These are phyloP conservation scores for Trichosanthes truncata DNA, from an alignment of 306 rosid genomes.

Conservation along the genomic window DNA sequence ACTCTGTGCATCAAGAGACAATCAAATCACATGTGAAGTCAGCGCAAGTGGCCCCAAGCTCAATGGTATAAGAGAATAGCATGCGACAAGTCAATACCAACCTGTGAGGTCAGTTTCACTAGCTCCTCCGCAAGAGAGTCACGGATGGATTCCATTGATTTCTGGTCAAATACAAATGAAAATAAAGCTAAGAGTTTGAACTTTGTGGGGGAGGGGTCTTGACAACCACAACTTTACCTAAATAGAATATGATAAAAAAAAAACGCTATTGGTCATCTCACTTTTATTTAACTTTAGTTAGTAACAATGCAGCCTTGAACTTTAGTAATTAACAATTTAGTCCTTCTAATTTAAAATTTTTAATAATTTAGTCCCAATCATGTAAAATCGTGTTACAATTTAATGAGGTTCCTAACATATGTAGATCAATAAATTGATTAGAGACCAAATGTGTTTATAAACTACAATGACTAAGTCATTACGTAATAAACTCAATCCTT, in stretches of 20 bases:
- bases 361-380: background rate
- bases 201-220: background rate
- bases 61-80: background rate
- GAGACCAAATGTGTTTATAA: background rate
- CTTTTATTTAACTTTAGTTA: no score
- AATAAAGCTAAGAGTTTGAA: slow-evolving; percentile 8
- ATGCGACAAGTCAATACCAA: slow-evolving; percentile 15
- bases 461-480: background rate
- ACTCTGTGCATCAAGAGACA: slow-evolving; percentile 49
- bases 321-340: background rate
- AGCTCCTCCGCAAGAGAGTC: slow-evolving; percentile 98
- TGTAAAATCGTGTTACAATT: background rate
- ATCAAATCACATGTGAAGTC: background rate
- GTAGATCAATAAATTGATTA: background rate
- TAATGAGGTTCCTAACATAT: background rate
- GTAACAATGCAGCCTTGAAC: no score
- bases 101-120: slow-evolving; percentile 92
- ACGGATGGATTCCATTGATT: slow-evolving; percentile 89
- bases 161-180: slow-evolving; percentile 30
- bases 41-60: background rate
- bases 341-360: background rate
- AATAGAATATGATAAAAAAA: background rate
- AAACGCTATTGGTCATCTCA: background rate
- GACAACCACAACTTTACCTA: background rate
- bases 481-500: background rate